Base-by-base conservation (phyloP, 148 eudicot species). In the Vaccinium corymbosum region DNA sequence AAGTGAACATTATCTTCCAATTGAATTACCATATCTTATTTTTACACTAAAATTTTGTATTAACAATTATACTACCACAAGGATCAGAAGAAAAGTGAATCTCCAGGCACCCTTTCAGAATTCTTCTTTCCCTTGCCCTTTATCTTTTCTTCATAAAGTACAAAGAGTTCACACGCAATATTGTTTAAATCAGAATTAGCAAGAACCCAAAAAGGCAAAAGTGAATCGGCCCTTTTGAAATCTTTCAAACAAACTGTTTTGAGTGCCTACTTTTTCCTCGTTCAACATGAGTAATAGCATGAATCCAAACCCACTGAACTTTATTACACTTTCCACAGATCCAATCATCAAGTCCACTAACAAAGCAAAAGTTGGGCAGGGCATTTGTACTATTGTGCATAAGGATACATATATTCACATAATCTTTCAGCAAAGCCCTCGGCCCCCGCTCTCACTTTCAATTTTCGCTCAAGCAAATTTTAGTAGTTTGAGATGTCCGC, bases 281-380 rank as follows among this genome's bases (percentile, higher is more conserved):
- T 62, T 68, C 29, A n/a, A 61, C 27, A 61, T n/a, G 8, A 29
- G 27, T 82, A 51, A 6, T 3, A 16, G 53, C 25, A 27, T 42
- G 46, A 68, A 83, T 55, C 55, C 53, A 55, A 74, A 74, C 61
- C 52, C 84, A 55, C 68, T 71, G 6, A 16, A 11, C 64, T 32
- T 20, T 70, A 53, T 42, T 17, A 3, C 64, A 55, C 20, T 10
- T 7, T 25, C 17, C 25, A 48, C 52, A 85, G 78, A 81, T 57
- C 82, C 20, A 55, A 82, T 46, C 57, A 82, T 64, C 16, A 70
- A 64, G 64, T 29, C 55, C 25, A 1, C 15, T 46, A 52, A 82
- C 27, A 57, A 55, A 53, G 62, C 15, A 29, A 78, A 53, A 25
- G 25, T 50, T 27, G 17, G 56, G 32, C 53, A 76, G 22, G 53